These are phyloP conservation scores for Apiotrichum gamsii DNA, from an alignment of 1,284 basidiomycete genomes.

Conservation along the genomic window DNA sequence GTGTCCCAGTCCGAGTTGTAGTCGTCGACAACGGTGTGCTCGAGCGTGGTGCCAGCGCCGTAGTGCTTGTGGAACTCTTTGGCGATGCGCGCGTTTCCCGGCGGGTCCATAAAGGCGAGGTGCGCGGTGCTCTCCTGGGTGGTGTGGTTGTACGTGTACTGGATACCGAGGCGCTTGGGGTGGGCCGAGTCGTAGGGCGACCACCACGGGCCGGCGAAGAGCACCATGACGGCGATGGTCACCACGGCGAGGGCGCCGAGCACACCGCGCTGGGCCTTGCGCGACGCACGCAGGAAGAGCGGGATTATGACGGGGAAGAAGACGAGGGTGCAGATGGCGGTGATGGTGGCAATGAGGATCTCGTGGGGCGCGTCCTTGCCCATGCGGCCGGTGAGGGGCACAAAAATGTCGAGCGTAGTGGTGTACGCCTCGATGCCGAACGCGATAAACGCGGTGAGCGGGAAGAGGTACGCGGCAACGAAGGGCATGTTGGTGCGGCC, in stretches of 20 bases:
- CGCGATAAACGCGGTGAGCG: slow-evolving; percentile 58
- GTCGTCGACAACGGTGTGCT: slow-evolving; percentile 33
- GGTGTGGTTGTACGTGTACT: slow-evolving; percentile 81
- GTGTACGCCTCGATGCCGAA: slow-evolving; percentile 65
- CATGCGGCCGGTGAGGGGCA: slow-evolving; percentile 70
- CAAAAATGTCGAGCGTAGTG: slow-evolving; percentile 72
- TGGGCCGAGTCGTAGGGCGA: slow-evolving; percentile 75
- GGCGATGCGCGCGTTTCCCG: slow-evolving; percentile 51
- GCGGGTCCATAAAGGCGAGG: slow-evolving; percentile 67
- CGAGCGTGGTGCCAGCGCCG: slow-evolving; percentile 34
- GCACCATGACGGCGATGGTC: slow-evolving; percentile 53
- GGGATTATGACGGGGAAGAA: slow-evolving; percentile 59
- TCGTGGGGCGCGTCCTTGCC: slow-evolving; percentile 73
- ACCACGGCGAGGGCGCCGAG: slow-evolving; percentile 52
- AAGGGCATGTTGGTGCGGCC: slow-evolving; percentile 18
- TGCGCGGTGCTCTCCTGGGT: slow-evolving; percentile 70
- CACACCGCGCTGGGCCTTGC: slow-evolving; percentile 49
- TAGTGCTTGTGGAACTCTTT: slow-evolving; percentile 59
- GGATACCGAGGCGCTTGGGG: slow-evolving; percentile 78
- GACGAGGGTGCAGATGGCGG: slow-evolving; percentile 56
- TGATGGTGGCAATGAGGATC: slow-evolving; percentile 76
- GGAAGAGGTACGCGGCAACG: slow-evolving; percentile 59
- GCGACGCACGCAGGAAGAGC: slow-evolving; percentile 64
- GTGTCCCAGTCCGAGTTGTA: slow-evolving; percentile 67
- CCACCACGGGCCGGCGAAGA: slow-evolving; percentile 57